phyloP scores from a whole-genome alignment of 805 yeast genomes.

The Metschnikowia colocasiae region DNA sequence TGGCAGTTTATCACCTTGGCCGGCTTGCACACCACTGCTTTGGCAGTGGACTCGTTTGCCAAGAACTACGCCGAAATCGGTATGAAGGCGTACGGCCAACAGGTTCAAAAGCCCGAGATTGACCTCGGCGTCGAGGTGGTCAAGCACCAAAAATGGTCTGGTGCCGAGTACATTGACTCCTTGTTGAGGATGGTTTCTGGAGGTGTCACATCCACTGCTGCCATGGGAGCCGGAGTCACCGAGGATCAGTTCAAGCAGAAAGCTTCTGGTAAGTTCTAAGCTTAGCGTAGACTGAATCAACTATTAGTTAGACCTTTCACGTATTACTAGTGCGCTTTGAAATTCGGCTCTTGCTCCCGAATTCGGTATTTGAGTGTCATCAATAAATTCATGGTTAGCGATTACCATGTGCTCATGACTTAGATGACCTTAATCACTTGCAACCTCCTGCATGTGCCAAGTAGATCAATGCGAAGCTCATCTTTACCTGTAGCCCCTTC shows the following conservation, averaged over 20 bases:
- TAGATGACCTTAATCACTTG: background rate
- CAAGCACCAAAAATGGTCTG: slow-evolving; percentile 98
- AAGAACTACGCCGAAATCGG: slow-evolving; percentile 75
- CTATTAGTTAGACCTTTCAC: no score
- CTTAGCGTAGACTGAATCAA: slow-evolving; percentile 1
- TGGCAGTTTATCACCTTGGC: slow-evolving; percentile 99
- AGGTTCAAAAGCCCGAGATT: slow-evolving; percentile 83
- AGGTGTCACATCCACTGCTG: slow-evolving; percentile 93
- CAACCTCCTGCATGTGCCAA: background rate
- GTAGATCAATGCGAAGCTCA: slow-evolving; percentile 2
- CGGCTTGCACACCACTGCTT: slow-evolving; percentile 93
- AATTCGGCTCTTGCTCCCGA: no score
- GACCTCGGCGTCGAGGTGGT: slow-evolving; percentile 89
- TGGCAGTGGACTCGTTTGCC: slow-evolving; percentile 83
- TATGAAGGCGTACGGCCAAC: slow-evolving; percentile 93
- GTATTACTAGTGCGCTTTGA: no score
- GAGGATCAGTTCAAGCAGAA: slow-evolving; percentile 82
- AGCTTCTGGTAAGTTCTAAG: slow-evolving; percentile 18
- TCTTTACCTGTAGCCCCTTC: background rate
- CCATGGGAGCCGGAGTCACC: slow-evolving; percentile 98
- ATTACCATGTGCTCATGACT: background rate
- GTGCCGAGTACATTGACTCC: slow-evolving; percentile 94
- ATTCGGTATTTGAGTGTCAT: no score
- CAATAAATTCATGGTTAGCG: no score
- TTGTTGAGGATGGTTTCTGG: slow-evolving; percentile 87